Evolutionary conservation across 768 basidiomycete species (phyloP).

Genomic region (Tricholoma matsutake): DNA sequence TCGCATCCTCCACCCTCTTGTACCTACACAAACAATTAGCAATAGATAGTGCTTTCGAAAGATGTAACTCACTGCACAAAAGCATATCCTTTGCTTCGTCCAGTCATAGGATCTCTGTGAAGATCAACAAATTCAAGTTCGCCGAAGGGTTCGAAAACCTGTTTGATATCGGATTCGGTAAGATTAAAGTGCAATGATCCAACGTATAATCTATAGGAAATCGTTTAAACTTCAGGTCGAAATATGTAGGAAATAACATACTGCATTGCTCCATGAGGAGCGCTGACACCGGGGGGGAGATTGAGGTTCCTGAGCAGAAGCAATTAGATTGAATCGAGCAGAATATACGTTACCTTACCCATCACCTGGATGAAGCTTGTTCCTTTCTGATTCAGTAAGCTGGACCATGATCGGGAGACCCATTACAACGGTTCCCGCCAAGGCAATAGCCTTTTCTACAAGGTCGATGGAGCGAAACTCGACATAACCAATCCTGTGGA

Average conservation of each 20-base stretch:
- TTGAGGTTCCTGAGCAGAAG: slow-evolving; percentile 59
- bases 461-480: slow-evolving; percentile 90
- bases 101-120: slow-evolving; percentile 91
- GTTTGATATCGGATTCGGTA: slow-evolving; percentile 94
- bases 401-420: slow-evolving; percentile 97
- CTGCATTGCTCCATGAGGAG: slow-evolving; percentile 83
- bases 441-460: slow-evolving; percentile 85
- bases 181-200: slow-evolving; percentile 97
- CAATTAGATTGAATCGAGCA: slow-evolving; percentile 9
- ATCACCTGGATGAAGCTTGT: slow-evolving; percentile 83
- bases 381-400: slow-evolving; percentile 95
- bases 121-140: slow-evolving; percentile 98
- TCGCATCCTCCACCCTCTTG: slow-evolving; percentile 88
- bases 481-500: slow-evolving; percentile 89
- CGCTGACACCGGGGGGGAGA: slow-evolving; percentile 79
- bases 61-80: slow-evolving; percentile 83
- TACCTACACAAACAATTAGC: slow-evolving; percentile 48
- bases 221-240: not conserved
- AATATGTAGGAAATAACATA: slow-evolving; percentile 35
- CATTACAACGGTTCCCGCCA: slow-evolving; percentile 96
- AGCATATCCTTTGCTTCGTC: slow-evolving; percentile 95
- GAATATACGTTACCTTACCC: slow-evolving; percentile 49
- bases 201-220: slow-evolving; percentile 78
- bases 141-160: slow-evolving; percentile 99
- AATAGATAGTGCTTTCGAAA: not conserved